Evolutionary conservation across 371 early-diverging fungal species (phyloP).

Genomic region (Paraphysoderma sedebokerense): DNA sequence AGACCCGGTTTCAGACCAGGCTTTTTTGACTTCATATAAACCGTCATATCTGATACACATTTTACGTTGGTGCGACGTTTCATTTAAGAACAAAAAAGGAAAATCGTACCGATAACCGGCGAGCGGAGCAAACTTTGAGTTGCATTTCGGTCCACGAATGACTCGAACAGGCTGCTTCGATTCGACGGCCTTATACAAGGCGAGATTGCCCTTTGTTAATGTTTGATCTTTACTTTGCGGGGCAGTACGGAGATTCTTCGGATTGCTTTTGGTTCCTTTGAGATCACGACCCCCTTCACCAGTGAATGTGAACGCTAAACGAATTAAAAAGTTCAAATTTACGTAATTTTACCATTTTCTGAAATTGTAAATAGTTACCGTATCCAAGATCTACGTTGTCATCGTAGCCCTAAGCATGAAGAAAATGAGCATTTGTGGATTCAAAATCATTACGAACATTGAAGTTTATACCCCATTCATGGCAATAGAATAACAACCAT

Average conservation of each 20-base stretch:
- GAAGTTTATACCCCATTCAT: slow-evolving; percentile 10
- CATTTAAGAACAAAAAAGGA: not conserved
- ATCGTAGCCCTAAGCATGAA: slow-evolving; percentile 10
- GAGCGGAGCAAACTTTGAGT: slow-evolving; percentile 4
- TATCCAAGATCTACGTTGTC: slow-evolving; percentile 18
- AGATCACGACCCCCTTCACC: slow-evolving; percentile 15
- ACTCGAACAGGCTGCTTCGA: slow-evolving; percentile 6
- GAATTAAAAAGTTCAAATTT: no score
- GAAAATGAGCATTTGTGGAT: not conserved
- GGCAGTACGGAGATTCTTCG: slow-evolving; percentile 18
- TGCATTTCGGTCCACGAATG: slow-evolving; percentile 5
- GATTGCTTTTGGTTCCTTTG: slow-evolving; percentile 10
- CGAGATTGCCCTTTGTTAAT: slow-evolving; percentile 3
- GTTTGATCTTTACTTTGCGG: slow-evolving; percentile 12
- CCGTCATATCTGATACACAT: slow-evolving; percentile 16
- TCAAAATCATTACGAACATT: not conserved
- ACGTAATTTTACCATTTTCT: no score
- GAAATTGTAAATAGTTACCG: no score
- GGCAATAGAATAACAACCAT: slow-evolving; percentile 12
- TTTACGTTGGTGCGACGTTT: not conserved
- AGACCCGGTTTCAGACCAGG: slow-evolving; percentile 3
- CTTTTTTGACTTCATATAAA: slow-evolving; percentile 6
- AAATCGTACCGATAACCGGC: not conserved
- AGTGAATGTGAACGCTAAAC: slow-evolving; percentile 14
- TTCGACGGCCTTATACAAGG: slow-evolving; percentile 8